Conservation (phyloP, 1,139 yeast genomes). For the Saccharomyces hybrid region DNA sequence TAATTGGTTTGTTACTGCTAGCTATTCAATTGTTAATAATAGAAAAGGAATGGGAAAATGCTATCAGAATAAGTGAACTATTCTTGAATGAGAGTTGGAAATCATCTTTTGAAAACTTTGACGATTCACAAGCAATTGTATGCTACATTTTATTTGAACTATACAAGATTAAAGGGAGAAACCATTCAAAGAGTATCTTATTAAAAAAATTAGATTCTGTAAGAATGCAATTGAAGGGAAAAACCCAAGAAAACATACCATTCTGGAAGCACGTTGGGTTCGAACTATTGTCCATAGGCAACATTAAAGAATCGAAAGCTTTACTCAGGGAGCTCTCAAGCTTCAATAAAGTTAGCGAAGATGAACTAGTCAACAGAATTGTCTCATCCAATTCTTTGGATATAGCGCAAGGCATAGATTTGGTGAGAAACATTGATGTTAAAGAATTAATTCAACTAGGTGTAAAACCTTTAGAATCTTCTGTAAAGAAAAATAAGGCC, state of each 20-base stretch:
- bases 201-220: slow-evolving; percentile 12
- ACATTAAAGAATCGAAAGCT: slow-evolving; percentile 31
- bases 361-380: slow-evolving; percentile 12
- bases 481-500: slow-evolving; percentile 18
- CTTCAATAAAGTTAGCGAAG: slow-evolving; percentile 9
- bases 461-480: slow-evolving; percentile 31
- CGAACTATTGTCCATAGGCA: slow-evolving; percentile 34
- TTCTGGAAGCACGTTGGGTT: slow-evolving; percentile 45
- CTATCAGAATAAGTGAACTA: slow-evolving; percentile 23
- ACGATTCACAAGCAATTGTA: slow-evolving; percentile 11
- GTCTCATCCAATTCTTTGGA: slow-evolving; percentile 11
- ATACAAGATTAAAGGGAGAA: slow-evolving; percentile 21
- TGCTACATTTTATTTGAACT: slow-evolving; percentile 23
- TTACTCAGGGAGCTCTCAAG: slow-evolving; percentile 13
- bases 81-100: slow-evolving; percentile 15
- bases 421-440: slow-evolving; percentile 38
- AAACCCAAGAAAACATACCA: slow-evolving; percentile 14
- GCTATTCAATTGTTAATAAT: slow-evolving; percentile 23
- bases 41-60: slow-evolving; percentile 26
- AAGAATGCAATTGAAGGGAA: background rate
- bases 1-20: slow-evolving; percentile 21
- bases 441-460: slow-evolving; percentile 37
- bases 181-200: slow-evolving; percentile 15
- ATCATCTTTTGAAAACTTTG: background rate
- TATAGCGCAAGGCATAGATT: slow-evolving; percentile 28